Evolutionary conservation across 306 rosid genomes (phyloP), one percentile per base, ranked within the genome.

Genomic region (Casuarina equisetifolia): DNA sequence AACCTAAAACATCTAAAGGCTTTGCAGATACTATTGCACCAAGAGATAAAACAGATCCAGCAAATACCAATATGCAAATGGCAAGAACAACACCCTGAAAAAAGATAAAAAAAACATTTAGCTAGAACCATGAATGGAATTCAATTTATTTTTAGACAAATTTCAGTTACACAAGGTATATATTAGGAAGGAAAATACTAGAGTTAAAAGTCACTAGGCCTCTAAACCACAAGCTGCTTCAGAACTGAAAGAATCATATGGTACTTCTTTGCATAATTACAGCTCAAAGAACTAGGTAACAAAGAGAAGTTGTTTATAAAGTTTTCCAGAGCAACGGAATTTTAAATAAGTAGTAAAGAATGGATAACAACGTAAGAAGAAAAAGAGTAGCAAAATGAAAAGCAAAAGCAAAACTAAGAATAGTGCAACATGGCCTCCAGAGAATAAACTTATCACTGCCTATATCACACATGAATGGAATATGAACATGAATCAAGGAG

Each of bases 11-110:
- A 77, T 96, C 97, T 74, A 96, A 86, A 80, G 99, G 99, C 86
- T 89, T 96, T 55, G 92, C 94, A 59, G 98, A 91, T 86, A 92
- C 97, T 67, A 96, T 91, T 5, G 87, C 88, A 46, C 98, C 99
- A 63, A 96, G 91, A 44, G 99, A 92, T 68, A 96, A 83, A 39
- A 96, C 90, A 72, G 97, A 91, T 85, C 91, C 98, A 79, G 84
- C 69, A 82, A 92, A 96, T 76, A 96, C 54, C 42, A 85, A 75
- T 85, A 88, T 80, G 73, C 89, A 90, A 74, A 91, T 70, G 75
- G 89, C 78, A 78, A 96, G 96, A 80, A 88, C 81, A 78, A 91
- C 87, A 76, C 98, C 97, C 99, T 96, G 96, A 36, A 72, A 80
- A 64, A 25, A 25, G 32, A 25, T 25, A 25, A 63, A 76, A 76